These are phyloP conservation scores for Penicillium flavigenum DNA, from an alignment of 495 filamentous ascomycete genomes.

Conservation along the genomic window DNA sequence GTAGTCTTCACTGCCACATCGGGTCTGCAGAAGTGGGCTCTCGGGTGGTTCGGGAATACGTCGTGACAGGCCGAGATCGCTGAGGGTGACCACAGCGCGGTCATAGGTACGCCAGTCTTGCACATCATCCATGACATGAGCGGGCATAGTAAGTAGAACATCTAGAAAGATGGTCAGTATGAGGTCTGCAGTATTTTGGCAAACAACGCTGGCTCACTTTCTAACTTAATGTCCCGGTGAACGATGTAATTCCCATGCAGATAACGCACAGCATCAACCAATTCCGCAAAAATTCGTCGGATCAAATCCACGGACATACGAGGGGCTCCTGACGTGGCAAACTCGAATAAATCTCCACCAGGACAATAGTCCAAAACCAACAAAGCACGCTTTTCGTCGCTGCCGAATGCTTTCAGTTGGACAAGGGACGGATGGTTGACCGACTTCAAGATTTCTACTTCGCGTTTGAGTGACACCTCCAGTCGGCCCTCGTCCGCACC, in stretches of 20 bases:
- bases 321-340: slow-evolving; percentile 66
- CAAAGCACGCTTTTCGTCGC: slow-evolving; percentile 74
- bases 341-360: slow-evolving; percentile 92
- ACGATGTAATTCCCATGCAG: slow-evolving; percentile 84
- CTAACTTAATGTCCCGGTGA: slow-evolving; percentile 95
- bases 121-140: slow-evolving; percentile 47
- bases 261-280: slow-evolving; percentile 81
- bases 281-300: slow-evolving; percentile 83
- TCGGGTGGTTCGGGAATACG: slow-evolving; percentile 71
- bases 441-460: slow-evolving; percentile 86
- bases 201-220: slow-evolving; percentile 63
- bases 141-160: slow-evolving; percentile 81
- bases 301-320: slow-evolving; percentile 67
- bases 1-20: slow-evolving; percentile 96
- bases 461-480: slow-evolving; percentile 87
- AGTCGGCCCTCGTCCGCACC: slow-evolving; percentile 86
- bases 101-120: slow-evolving; percentile 70
- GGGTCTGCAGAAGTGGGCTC: slow-evolving; percentile 72
- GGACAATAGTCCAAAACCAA: slow-evolving; percentile 89
- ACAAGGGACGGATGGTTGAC: slow-evolving; percentile 88
- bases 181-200: background rate
- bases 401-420: slow-evolving; percentile 82
- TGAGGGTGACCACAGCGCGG: slow-evolving; percentile 80
- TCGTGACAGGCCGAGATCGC: slow-evolving; percentile 88
- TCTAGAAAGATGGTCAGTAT: slow-evolving; percentile 55